Percentiles rank a stretch among this genome's conserved stretches.
Evolutionary conservation across 2,329 filamentous ascomycete genomes (phyloP).

Genomic region (Colletotrichum chrysophilum): DNA sequence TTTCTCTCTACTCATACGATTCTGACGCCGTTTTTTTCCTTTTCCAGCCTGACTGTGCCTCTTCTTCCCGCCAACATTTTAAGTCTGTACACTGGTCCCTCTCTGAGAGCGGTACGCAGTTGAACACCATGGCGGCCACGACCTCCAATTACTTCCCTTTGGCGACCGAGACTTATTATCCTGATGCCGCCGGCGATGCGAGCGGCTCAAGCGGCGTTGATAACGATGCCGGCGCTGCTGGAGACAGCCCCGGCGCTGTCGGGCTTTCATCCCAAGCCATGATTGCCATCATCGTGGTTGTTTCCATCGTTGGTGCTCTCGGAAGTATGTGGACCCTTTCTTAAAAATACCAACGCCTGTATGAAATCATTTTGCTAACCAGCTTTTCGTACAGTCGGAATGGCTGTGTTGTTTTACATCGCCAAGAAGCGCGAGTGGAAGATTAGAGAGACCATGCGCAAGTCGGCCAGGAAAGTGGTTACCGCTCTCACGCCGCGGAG

Average conservation of each 20-base stretch:
- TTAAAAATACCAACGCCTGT: background rate
- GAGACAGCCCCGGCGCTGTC: constrained; percentile 63
- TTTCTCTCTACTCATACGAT: constrained; percentile 19
- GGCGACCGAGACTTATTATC: constrained; percentile 43
- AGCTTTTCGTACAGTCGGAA: constrained; percentile 54
- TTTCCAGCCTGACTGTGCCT: background rate
- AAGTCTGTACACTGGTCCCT: background rate
- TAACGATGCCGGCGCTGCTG: constrained; percentile 68
- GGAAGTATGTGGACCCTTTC: constrained; percentile 61
- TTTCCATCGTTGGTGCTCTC: constrained; percentile 68
- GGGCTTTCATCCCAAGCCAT: constrained; percentile 72
- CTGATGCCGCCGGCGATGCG: constrained; percentile 36
- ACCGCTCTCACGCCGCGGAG: constrained; percentile 67
- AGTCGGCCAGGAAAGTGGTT: constrained; percentile 68
- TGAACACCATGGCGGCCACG: constrained; percentile 42
- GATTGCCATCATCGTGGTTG: constrained; percentile 77
- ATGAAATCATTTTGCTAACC: background rate
- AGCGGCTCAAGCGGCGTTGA: constrained; percentile 46
- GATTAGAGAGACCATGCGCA: constrained; percentile 72
- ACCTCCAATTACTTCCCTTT: constrained; percentile 46
- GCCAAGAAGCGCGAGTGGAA: constrained; percentile 89
- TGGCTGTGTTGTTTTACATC: constrained; percentile 74
- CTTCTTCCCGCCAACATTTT: background rate
- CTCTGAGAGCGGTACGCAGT: background rate
- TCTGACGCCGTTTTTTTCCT: constrained; percentile 7